Evolutionary conservation across 2,329 filamentous ascomycete genomes (phyloP).

Genomic region (Dothideomycetes sp.): DNA sequence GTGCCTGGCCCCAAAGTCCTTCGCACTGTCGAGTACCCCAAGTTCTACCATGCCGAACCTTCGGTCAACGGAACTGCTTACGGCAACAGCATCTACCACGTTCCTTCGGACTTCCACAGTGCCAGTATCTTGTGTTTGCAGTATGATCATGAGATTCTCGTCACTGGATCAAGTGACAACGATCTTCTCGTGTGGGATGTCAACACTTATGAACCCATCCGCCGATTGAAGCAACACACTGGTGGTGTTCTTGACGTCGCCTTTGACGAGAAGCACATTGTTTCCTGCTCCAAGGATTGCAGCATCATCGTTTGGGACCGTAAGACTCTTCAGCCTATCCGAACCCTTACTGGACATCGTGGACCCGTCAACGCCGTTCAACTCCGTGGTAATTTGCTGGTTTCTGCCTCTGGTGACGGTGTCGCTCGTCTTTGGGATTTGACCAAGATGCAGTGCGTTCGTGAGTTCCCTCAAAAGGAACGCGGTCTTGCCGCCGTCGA

Average conservation of each 20-base stretch:
- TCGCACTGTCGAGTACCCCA: conserved; percentile 33
- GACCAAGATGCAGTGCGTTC: conserved; percentile 75
- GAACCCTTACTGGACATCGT: conserved; percentile 72
- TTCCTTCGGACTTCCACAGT: conserved; percentile 58
- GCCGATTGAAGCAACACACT: conserved; percentile 66
- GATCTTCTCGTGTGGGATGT: conserved; percentile 89
- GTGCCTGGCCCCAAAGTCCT: conserved; percentile 34
- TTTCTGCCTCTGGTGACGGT: conserved; percentile 90
- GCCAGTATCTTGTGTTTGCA: conserved; percentile 92
- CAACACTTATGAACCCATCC: conserved; percentile 69
- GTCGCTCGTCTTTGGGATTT: conserved; percentile 94
- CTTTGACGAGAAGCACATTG: conserved; percentile 84
- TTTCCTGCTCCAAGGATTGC: conserved; percentile 93
- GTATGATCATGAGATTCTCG: conserved; percentile 85
- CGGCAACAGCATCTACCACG: conserved; percentile 38
- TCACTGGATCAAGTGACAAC: conserved; percentile 88
- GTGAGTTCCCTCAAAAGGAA: conserved; percentile 82
- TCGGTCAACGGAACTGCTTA: conserved; percentile 39
- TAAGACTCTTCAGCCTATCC: conserved; percentile 62
- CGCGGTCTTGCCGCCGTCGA: conserved; percentile 93
- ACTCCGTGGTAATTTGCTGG: conserved; percentile 82
- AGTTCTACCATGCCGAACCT: conserved; percentile 30
- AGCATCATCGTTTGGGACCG: conserved; percentile 94
- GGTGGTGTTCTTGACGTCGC: conserved; percentile 90
- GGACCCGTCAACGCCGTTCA: conserved; percentile 96